A percentile compares a stretch with the other conserved stretches of the same genome.
Evolutionary conservation across 495 filamentous ascomycete genomes (phyloP).

Genomic region (Xylaria bambusicola): DNA sequence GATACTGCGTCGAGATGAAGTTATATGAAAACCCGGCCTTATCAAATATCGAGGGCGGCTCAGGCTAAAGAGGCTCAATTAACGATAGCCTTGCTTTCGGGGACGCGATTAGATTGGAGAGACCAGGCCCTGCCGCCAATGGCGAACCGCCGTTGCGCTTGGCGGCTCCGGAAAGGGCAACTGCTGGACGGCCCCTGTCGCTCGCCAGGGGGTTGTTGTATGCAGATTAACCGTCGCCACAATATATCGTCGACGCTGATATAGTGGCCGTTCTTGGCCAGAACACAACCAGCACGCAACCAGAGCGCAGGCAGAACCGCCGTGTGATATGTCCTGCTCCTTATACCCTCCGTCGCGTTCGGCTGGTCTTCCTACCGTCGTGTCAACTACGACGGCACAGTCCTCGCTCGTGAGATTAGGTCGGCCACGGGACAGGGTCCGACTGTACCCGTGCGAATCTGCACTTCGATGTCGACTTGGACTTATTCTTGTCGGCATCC

Average conservation of each 20-base stretch:
- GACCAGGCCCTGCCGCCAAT: slow-evolving; percentile 20
- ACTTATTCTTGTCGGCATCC: no score
- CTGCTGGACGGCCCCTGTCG: slow-evolving; percentile 2
- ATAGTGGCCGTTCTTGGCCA: slow-evolving; percentile 22
- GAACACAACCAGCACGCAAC: no score
- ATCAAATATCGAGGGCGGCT: slow-evolving; percentile 30
- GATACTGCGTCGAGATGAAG: slow-evolving; percentile 29
- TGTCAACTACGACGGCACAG: neutral
- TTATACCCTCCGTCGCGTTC: slow-evolving; percentile 12
- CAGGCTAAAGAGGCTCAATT: slow-evolving; percentile 37
- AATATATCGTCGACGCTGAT: slow-evolving; percentile 14
- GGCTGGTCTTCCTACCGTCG: neutral
- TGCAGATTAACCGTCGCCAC: neutral
- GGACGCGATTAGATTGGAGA: no score
- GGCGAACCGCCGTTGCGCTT: slow-evolving; percentile 4
- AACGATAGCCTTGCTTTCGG: slow-evolving; percentile 21
- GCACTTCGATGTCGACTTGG: no score
- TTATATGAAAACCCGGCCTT: slow-evolving; percentile 31
- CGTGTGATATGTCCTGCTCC: slow-evolving; percentile 14
- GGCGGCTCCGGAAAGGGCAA: slow-evolving; percentile 16
- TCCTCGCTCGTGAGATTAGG: neutral
- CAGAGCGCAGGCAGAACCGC: no score
- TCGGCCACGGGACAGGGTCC: neutral
- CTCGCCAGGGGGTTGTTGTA: neutral
- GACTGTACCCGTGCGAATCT: neutral